phyloP scores from a whole-genome alignment of 192 early-diverging fungal genomes.

The Lobulomyces angularis region DNA sequence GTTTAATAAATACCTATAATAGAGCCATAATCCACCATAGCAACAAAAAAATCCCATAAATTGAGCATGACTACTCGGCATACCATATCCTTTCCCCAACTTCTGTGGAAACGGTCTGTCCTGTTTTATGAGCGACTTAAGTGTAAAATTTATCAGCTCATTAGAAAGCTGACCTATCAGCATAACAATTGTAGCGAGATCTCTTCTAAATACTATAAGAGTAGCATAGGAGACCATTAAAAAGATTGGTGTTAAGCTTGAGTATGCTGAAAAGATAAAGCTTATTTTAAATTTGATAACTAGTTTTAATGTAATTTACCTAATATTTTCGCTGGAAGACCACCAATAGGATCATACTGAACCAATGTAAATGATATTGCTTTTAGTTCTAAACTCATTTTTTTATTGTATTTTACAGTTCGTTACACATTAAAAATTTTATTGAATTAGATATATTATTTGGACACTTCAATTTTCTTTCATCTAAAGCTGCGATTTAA shows the following conservation, averaged over 20 bases:
- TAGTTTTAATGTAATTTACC: no score
- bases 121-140: conserved; percentile 50
- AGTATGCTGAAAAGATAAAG: no score
- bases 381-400: no score
- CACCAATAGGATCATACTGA: no score
- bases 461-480: no score
- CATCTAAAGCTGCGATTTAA: no score
- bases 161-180: conserved; percentile 58
- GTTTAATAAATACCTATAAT: conserved; percentile 22
- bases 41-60: conserved; percentile 66
- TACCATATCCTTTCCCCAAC: conserved; percentile 64
- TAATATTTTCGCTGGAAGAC: no score
- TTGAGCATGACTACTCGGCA: conserved; percentile 74
- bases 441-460: no score
- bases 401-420: no score
- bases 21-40: conserved; percentile 39
- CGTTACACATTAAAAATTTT: no score
- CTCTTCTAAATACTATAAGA: conserved; percentile 44
- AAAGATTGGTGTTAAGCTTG: conserved; percentile 50
- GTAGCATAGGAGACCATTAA: conserved; percentile 58
- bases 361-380: no score
- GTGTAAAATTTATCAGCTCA: conserved; percentile 45
- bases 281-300: no score
- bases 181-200: conserved; percentile 44
- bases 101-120: conserved; percentile 50